Evolutionary conservation across 2,329 filamentous ascomycete genomes (phyloP).

Genomic region (Plenodomus biglobosus): DNA sequence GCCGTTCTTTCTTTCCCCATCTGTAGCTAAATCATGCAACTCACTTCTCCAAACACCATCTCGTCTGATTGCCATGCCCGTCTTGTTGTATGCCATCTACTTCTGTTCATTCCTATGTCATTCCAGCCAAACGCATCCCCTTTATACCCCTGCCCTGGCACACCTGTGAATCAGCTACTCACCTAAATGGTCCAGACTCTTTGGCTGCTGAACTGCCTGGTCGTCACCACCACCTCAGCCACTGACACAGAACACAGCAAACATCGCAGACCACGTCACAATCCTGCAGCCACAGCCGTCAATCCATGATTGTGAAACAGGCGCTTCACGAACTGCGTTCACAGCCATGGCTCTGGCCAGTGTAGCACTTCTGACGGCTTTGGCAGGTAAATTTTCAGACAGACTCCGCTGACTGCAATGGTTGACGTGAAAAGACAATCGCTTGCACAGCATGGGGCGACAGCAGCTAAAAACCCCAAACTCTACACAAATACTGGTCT

Average conservation of each 20-base stretch:
- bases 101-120: not conserved
- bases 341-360: slow-evolving; percentile 25
- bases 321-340: slow-evolving; percentile 11
- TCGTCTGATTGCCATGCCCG: not conserved
- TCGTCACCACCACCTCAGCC: not conserved
- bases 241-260: not conserved
- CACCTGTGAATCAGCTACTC: not conserved
- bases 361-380: slow-evolving; percentile 29
- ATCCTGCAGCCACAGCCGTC: not conserved
- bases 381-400: slow-evolving; percentile 22
- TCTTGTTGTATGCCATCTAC: not conserved
- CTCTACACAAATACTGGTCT: slow-evolving; percentile 33
- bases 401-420: not conserved
- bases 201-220: not conserved
- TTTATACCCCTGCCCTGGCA: not conserved
- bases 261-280: not conserved
- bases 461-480: slow-evolving; percentile 5
- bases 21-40: no score
- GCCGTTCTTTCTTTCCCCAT: no score
- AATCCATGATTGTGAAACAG: slow-evolving; percentile 6
- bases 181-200: not conserved
- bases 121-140: not conserved
- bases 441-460: slow-evolving; percentile 10
- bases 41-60: not conserved
- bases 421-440: slow-evolving; percentile 18